Evolutionary conservation across 352 stramenopile genomes (phyloP).

Genomic region (Phytophthora tubulina): DNA sequence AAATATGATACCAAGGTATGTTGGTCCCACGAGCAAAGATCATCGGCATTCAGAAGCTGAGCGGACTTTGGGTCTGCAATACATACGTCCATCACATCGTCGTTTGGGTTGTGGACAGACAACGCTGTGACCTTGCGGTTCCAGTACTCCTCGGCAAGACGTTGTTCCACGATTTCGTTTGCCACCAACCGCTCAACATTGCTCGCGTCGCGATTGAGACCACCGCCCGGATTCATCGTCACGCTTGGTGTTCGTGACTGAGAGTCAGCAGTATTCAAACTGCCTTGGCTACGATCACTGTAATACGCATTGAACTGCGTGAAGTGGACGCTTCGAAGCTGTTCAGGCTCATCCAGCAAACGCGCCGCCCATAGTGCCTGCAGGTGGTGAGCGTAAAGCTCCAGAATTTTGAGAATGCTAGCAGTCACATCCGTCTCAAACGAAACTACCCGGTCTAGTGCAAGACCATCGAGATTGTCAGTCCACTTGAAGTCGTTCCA

Average conservation of each 20-base stretch:
- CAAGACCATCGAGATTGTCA: slow-evolving; percentile 57
- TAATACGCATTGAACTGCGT: slow-evolving; percentile 84
- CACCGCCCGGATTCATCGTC: background rate
- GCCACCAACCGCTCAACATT: slow-evolving; percentile 27
- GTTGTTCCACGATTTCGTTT: slow-evolving; percentile 42
- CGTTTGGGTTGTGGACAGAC: slow-evolving; percentile 19
- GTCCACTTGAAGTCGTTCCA: slow-evolving; percentile 87
- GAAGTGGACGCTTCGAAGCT: slow-evolving; percentile 62
- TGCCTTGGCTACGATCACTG: slow-evolving; percentile 53
- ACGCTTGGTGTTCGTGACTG: slow-evolving; percentile 10
- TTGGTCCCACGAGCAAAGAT: slow-evolving; percentile 52
- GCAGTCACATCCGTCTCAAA: slow-evolving; percentile 73
- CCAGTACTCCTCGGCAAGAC: slow-evolving; percentile 53
- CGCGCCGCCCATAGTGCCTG: slow-evolving; percentile 64
- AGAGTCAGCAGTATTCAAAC: slow-evolving; percentile 23
- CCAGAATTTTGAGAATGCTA: slow-evolving; percentile 71
- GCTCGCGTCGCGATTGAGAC: background rate
- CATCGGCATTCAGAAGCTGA: slow-evolving; percentile 28
- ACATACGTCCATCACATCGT: slow-evolving; percentile 20
- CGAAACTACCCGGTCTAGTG: slow-evolving; percentile 57
- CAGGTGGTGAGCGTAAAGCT: slow-evolving; percentile 65
- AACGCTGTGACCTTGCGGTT: slow-evolving; percentile 45
- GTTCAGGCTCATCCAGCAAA: slow-evolving; percentile 53
- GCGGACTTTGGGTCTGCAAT: background rate
- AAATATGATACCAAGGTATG: slow-evolving; percentile 39